A percentile compares a stretch with the other conserved stretches of the same genome.
phyloP scores from a whole-genome alignment of 2,329 filamentous ascomycete species.

The Neonectria hederae region DNA sequence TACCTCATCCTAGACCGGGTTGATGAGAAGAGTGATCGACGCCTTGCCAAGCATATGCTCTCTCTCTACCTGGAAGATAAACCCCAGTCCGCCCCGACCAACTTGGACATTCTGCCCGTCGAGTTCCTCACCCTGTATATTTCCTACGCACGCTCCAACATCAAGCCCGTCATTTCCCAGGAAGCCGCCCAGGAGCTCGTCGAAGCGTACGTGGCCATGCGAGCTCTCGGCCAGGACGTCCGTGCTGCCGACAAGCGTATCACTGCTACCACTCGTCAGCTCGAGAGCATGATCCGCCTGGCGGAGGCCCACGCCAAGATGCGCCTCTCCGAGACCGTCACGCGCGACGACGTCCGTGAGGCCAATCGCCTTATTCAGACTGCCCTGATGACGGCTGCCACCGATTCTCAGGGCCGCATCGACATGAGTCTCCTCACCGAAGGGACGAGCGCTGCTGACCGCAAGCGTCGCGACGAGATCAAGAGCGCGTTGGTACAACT shows the following conservation, averaged over 20 bases:
- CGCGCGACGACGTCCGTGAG: slow-evolving; percentile 84
- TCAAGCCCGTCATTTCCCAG: slow-evolving; percentile 83
- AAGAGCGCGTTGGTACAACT: slow-evolving; percentile 79
- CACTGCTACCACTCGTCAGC: slow-evolving; percentile 94
- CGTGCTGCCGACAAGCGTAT: slow-evolving; percentile 93
- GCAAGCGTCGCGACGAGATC: slow-evolving; percentile 83
- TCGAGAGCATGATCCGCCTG: slow-evolving; percentile 98
- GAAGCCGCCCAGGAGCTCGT: slow-evolving; percentile 87
- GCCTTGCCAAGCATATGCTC: slow-evolving; percentile 89
- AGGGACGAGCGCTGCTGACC: slow-evolving; percentile 89
- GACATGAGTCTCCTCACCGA: slow-evolving; percentile 97
- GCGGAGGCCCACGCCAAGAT: slow-evolving; percentile 98
- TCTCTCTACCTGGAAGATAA: slow-evolving; percentile 97
- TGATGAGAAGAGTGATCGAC: slow-evolving; percentile 88
- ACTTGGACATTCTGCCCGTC: slow-evolving; percentile 84
- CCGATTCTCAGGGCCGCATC: slow-evolving; percentile 89
- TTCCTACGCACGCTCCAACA: slow-evolving; percentile 88
- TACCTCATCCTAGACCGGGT: slow-evolving; percentile 95
- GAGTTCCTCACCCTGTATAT: slow-evolving; percentile 98
- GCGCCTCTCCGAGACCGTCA: slow-evolving; percentile 82
- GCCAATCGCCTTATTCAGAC: slow-evolving; percentile 92
- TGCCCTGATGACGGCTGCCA: slow-evolving; percentile 96
- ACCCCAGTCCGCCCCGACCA: slow-evolving; percentile 81
- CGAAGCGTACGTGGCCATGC: slow-evolving; percentile 91
- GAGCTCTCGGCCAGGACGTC: slow-evolving; percentile 87